Base-by-base conservation (phyloP, 768 basidiomycete genomes). In the Albatrellus ellisii region DNA sequence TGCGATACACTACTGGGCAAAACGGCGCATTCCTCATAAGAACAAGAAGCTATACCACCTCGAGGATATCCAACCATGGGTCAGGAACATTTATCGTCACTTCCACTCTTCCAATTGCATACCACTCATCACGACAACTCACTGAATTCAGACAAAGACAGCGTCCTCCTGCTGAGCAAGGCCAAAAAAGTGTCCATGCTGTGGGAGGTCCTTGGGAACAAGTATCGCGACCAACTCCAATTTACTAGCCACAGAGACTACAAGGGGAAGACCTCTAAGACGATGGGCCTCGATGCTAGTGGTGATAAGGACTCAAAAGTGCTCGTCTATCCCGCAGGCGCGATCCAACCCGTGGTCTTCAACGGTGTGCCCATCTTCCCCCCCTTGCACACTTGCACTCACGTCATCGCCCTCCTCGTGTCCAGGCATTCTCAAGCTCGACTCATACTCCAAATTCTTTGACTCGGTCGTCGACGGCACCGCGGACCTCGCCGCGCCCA, bases 171-270 rank as follows among this genome's bases (percentile, higher is more conserved):
- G 11, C 59, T 84, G 43, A 83, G 80, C 53, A 78, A 86, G 56
- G 79, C 79, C 45, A 80, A 77, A 51, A 76, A 74, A 52, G 73
- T 75, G 34, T 88, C 87, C 1, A 60, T 89, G 9, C 64, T 89
- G 29, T 90, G 86, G 87, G 73, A 79, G 50, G 77, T 82, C 17
- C 69, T 90, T 21, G 74, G 70, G 18, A 83, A 85, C 55, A 81
- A 76, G 49, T 88, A 77, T 61, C 55, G 66, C 43, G 73, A 73
- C 33, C 62, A 73, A 47, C 63, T 89, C 8, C 66, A 63, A 21
- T 75, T 88, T 48, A 79, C 67, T 1, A 66, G 69, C 22, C 73
- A 79, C 52, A 72, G 72, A 26, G 83, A 86, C 60, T 69, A 73
- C 20, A 68, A 79, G 36, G 82, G 77, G 17, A 67, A 64, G 42